These are phyloP conservation scores for Rauvolfia tetraphylla DNA, from an alignment of 257 asterid species.

Conservation along the genomic window DNA sequence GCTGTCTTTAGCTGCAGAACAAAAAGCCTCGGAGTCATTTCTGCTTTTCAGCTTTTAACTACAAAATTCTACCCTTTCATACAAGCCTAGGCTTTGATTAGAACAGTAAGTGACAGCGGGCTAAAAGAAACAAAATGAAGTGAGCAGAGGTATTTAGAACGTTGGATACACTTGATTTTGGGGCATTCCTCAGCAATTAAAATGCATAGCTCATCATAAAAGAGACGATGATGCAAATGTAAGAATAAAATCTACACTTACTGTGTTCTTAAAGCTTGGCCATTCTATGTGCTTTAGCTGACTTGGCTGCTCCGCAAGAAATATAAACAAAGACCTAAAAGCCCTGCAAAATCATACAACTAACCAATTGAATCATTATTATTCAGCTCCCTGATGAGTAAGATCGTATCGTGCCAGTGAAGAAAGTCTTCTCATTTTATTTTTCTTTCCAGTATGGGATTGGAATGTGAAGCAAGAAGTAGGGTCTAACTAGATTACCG, in stretches of 20 bases:
- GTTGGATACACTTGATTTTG: too few species aligned
- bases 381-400: neutral
- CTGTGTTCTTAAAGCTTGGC: slow-evolving; percentile 48
- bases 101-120: neutral
- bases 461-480: neutral
- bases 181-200: neutral
- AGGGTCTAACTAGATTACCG: slow-evolving; percentile 36
- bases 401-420: neutral
- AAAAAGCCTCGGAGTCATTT: neutral
- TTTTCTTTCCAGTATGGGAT: neutral
- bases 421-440: neutral
- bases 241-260: slow-evolving; percentile 18
- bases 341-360: slow-evolving; percentile 37
- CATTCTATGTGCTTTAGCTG: slow-evolving; percentile 53
- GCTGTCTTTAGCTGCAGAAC: slow-evolving; percentile 84
- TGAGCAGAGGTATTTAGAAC: neutral
- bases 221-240: neutral
- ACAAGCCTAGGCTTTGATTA: neutral
- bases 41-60: slow-evolving; percentile 9
- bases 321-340: slow-evolving; percentile 29
- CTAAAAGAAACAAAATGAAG: neutral
- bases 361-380: neutral
- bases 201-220: neutral
- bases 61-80: neutral
- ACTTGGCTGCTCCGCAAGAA: slow-evolving; percentile 45